These are phyloP conservation scores for Diaporthe helianthi DNA, from an alignment of 2,329 filamentous ascomycete genomes.

Conservation along the genomic window DNA sequence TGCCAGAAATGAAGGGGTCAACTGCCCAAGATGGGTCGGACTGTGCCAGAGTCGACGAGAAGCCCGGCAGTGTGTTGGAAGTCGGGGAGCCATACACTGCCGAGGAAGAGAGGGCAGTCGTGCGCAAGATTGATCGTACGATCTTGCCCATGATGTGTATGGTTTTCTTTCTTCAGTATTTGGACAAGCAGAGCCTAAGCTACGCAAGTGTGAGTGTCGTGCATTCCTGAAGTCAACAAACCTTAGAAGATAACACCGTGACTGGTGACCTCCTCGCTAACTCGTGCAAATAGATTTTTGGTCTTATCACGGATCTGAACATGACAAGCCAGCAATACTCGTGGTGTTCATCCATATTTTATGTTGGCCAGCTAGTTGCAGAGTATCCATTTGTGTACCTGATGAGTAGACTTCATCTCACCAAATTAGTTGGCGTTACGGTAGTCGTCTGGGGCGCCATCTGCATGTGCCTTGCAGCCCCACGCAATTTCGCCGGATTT, in stretches of 20 bases:
- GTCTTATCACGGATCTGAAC: constrained; percentile 53
- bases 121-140: constrained; percentile 44
- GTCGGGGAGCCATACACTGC: constrained; percentile 37
- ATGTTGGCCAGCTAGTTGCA: constrained; percentile 53
- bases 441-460: constrained; percentile 51
- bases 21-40: background rate
- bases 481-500: constrained; percentile 47
- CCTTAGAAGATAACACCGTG: too few species aligned
- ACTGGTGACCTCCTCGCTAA: background rate
- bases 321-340: constrained; percentile 55
- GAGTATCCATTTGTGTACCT: constrained; percentile 59
- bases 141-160: constrained; percentile 49
- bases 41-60: constrained; percentile 30
- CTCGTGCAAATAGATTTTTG: constrained; percentile 45
- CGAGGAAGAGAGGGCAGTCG: constrained; percentile 43
- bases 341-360: constrained; percentile 56
- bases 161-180: constrained; percentile 52
- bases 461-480: constrained; percentile 51
- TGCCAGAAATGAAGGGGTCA: background rate
- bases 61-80: constrained; percentile 35
- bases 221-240: too few species aligned
- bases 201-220: constrained; percentile 47
- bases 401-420: constrained; percentile 56
- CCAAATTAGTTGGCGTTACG: constrained; percentile 56
- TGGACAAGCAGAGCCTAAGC: constrained; percentile 57